These are phyloP conservation scores for Amanita rubescens DNA, from an alignment of 768 basidiomycete genomes.

Conservation along the genomic window DNA sequence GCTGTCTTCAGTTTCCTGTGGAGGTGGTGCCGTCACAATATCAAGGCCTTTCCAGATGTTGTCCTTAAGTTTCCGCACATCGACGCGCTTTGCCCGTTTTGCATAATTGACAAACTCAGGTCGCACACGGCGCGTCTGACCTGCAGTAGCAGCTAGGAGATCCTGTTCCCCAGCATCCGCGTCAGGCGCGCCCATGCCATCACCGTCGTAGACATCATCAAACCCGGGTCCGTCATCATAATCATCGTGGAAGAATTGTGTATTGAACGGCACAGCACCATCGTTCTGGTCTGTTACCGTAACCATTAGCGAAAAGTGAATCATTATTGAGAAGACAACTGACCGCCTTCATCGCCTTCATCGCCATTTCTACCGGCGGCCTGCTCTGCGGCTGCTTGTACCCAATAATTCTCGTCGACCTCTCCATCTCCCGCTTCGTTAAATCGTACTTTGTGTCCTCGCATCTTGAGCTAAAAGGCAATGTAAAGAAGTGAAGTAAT, in stretches of 20 bases:
- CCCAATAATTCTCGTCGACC: slow-evolving; percentile 97
- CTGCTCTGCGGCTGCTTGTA: slow-evolving; percentile 84
- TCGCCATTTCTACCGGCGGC: slow-evolving; percentile 42
- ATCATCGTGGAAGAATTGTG: slow-evolving; percentile 96
- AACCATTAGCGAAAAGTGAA: background rate
- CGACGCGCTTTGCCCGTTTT: slow-evolving; percentile 92
- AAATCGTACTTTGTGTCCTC: slow-evolving; percentile 54
- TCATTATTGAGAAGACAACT: slow-evolving; percentile 15
- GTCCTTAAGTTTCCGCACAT: slow-evolving; percentile 94
- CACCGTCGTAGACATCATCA: slow-evolving; percentile 50
- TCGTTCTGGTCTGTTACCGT: slow-evolving; percentile 31
- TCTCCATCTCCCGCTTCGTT: slow-evolving; percentile 73
- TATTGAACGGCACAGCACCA: slow-evolving; percentile 75
- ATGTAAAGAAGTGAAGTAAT: slow-evolving; percentile 3
- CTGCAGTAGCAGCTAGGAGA: slow-evolving; percentile 74
- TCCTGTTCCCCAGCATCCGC: slow-evolving; percentile 68
- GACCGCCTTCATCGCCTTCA: slow-evolving; percentile 58
- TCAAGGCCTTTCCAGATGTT: slow-evolving; percentile 95
- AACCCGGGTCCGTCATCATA: slow-evolving; percentile 73
- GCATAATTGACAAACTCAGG: slow-evolving; percentile 92
- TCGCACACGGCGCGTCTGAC: slow-evolving; percentile 66
- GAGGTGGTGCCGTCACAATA: slow-evolving; percentile 49
- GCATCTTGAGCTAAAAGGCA: slow-evolving; percentile 71
- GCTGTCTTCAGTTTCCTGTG: slow-evolving; percentile 30
- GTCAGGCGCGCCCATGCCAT: slow-evolving; percentile 30